A percentile compares a stretch with the other conserved stretches of the same genome.
Evolutionary conservation across 805 yeast genomes (phyloP).

Genomic region (Kregervanrija pseudodelftensis): DNA sequence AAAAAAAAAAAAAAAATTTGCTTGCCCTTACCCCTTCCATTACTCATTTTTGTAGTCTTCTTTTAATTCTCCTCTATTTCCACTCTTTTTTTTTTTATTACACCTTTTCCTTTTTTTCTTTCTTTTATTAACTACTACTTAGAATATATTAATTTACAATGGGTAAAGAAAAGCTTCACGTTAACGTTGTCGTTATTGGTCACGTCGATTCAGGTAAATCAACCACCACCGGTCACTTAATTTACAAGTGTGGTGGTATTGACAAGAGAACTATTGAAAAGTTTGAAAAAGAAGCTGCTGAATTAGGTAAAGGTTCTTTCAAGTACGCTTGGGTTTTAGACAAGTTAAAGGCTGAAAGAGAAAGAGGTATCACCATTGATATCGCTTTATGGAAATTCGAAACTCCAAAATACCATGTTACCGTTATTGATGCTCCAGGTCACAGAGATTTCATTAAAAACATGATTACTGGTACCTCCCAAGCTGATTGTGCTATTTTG

Average conservation of each 20-base stretch:
- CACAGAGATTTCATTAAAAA: constrained; percentile 94
- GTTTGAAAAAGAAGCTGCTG: constrained; percentile 96
- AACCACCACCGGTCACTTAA: constrained; percentile 97
- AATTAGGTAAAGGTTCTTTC: constrained; percentile 93
- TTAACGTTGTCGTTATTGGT: constrained; percentile 98
- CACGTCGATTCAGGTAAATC: constrained; percentile 99
- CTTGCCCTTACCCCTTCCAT: not conserved
- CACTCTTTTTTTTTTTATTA: not conserved
- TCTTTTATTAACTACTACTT: not conserved
- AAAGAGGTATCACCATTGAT: constrained; percentile 93
- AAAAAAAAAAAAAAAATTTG: constrained; percentile 1
- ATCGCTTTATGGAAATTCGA: constrained; percentile 88
- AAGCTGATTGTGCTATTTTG: constrained; percentile 84
- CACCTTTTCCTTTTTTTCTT: not conserved
- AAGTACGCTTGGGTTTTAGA: constrained; percentile 96
- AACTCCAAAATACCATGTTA: constrained; percentile 80
- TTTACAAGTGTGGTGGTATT: constrained; percentile 98
- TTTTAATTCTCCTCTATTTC: not conserved
- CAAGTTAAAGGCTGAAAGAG: constrained; percentile 91
- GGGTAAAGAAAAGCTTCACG: constrained; percentile 40
- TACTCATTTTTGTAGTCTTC: not conserved
- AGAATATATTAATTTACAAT: constrained; percentile 5
- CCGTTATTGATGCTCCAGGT: constrained; percentile 92
- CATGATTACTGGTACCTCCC: constrained; percentile 91
- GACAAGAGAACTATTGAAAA: constrained; percentile 97